Evolutionary conservation across 306 rosid genomes (phyloP).

Genomic region (Vigna hirtella): DNA sequence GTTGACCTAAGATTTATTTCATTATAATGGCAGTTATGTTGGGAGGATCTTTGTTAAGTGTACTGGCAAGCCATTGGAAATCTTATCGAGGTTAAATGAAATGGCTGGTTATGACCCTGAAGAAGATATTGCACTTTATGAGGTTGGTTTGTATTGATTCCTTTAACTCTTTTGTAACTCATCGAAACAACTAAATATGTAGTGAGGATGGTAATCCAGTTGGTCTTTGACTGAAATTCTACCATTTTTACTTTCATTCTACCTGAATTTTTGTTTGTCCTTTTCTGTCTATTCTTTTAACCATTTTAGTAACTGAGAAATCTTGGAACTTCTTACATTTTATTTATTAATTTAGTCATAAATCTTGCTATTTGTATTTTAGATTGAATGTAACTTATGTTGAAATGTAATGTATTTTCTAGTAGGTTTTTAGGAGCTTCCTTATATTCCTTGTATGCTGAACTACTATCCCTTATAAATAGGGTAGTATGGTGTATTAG

Average conservation of each 20-base stretch:
- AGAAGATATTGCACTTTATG: slow-evolving; percentile 57
- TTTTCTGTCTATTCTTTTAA: background rate
- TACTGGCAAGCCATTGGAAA: slow-evolving; percentile 55
- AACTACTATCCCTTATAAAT: too few relatives aligned
- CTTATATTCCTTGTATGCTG: too few relatives aligned
- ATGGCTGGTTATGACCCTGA: slow-evolving; percentile 60
- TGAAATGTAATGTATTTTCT: too few relatives aligned
- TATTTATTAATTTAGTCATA: background rate
- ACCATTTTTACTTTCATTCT: background rate
- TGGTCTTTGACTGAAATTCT: slow-evolving; percentile 6
- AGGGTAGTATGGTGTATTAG: too few relatives aligned
- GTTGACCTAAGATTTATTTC: slow-evolving; percentile 31
- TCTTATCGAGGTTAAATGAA: slow-evolving; percentile 50
- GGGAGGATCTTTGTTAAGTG: slow-evolving; percentile 61
- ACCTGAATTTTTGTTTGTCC: background rate
- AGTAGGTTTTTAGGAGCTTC: too few relatives aligned
- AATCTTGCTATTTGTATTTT: background rate
- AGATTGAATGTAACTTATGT: background rate
- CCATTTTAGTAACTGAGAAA: slow-evolving; percentile 5
- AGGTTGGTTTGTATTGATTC: slow-evolving; percentile 54
- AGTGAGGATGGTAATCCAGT: slow-evolving; percentile 1
- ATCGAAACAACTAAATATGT: background rate
- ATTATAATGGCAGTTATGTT: slow-evolving; percentile 50
- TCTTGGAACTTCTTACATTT: background rate
- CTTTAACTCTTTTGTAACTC: slow-evolving; percentile 13